Evolutionary conservation across 495 filamentous ascomycete genomes (phyloP).

Genomic region (Pseudoneurospora amorphoporcata): DNA sequence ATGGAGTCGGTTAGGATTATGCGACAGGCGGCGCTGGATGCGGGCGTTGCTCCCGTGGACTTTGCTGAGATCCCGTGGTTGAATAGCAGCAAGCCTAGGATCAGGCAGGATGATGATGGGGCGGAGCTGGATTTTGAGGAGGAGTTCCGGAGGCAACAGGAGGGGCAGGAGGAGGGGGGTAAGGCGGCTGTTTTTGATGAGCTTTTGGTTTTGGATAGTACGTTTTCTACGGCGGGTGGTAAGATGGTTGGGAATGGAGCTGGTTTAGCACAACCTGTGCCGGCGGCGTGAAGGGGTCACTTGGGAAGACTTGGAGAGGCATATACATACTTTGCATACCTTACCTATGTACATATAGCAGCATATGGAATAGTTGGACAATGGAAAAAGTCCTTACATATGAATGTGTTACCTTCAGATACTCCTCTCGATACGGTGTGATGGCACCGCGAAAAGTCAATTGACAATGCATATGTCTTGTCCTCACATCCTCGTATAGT

Average conservation of each 20-base stretch:
- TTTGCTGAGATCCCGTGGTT: conserved; percentile 16
- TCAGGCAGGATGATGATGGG: not conserved
- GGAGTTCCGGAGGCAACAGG: not conserved
- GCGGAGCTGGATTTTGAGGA: not conserved
- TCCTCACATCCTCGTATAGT: not conserved
- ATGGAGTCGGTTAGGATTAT: conserved; percentile 15
- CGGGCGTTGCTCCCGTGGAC: conserved; percentile 8
- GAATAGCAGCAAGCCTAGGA: not conserved
- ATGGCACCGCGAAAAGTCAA: not conserved
- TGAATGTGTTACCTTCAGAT: not conserved
- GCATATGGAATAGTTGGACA: not conserved
- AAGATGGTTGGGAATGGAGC: not conserved
- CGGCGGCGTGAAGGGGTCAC: not conserved
- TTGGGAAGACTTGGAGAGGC: not conserved
- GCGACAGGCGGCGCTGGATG: conserved; percentile 15
- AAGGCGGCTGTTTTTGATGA: not conserved
- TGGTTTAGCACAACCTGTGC: not conserved
- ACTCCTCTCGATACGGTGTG: not conserved
- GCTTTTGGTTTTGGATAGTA: not conserved
- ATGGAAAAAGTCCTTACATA: not conserved
- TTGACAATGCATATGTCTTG: not conserved
- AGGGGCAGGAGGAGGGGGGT: not conserved
- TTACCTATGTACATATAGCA: not conserved
- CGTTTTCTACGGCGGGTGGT: not conserved
- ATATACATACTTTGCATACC: not conserved